These are phyloP conservation scores for Globisporangium recalcitrans DNA, from an alignment of 352 stramenopile species.

Conservation along the genomic window DNA sequence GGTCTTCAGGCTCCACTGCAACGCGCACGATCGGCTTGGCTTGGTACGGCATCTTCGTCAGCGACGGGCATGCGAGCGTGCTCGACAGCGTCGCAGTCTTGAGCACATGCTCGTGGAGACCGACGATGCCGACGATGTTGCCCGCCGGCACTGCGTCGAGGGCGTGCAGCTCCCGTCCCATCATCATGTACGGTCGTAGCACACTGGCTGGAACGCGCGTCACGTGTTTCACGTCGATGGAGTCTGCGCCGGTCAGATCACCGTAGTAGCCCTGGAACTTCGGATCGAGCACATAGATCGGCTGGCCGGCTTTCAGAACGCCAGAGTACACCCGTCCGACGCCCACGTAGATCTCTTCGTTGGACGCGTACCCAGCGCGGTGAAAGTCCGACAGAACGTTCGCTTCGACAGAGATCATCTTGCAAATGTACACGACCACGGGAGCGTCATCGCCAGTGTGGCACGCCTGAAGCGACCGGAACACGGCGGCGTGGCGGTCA, in stretches of 20 bases:
- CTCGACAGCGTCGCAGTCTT: conserved; percentile 89
- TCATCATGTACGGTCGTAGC: conserved; percentile 90
- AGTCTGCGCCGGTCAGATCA: conserved; percentile 24
- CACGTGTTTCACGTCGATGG: conserved; percentile 45
- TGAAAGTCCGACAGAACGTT: conserved; percentile 80
- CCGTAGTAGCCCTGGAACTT: conserved; percentile 78
- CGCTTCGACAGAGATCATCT: conserved; percentile 88
- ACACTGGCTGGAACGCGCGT: conserved; percentile 38
- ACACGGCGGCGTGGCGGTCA: conserved; percentile 33
- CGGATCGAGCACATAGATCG: conserved; percentile 82
- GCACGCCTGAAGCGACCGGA: conserved; percentile 53
- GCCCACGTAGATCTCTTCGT: conserved; percentile 86
- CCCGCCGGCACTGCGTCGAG: conserved; percentile 76
- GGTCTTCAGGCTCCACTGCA: conserved; percentile 85
- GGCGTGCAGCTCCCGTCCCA: conserved; percentile 84
- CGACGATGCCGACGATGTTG: conserved; percentile 88
- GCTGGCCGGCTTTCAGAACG: conserved; percentile 51
- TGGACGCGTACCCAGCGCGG: conserved; percentile 33
- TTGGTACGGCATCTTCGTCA: conserved; percentile 88
- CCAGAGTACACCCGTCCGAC: conserved; percentile 90
- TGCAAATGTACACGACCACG: conserved; percentile 89
- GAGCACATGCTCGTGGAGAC: conserved; percentile 82
- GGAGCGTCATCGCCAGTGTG: conserved; percentile 51
- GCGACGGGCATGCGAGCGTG: conserved; percentile 68
- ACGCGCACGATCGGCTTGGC: conserved; percentile 91